Percentiles rank a stretch among this genome's conserved stretches.
phyloP scores from a whole-genome alignment of 306 rosid species.

The Prunus mira region DNA sequence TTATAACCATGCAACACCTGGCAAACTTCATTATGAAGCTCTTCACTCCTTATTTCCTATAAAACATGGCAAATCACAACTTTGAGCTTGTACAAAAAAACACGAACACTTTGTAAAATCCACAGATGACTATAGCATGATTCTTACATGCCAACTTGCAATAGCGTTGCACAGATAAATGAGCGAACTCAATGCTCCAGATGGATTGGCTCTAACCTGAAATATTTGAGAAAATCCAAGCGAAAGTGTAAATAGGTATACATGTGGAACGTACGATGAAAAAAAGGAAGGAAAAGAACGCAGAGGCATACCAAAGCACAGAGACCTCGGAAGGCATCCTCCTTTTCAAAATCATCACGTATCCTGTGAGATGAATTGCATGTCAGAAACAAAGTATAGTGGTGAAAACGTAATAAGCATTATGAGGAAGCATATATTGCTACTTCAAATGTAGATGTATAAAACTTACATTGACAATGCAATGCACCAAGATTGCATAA shows the following conservation, averaged over 20 bases:
- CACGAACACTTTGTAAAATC: background rate
- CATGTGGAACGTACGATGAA: background rate
- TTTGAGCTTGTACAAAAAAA: slow-evolving; percentile 24
- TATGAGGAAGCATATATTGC: background rate
- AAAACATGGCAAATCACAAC: slow-evolving; percentile 11
- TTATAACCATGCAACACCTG: slow-evolving; percentile 95
- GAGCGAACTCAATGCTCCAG: slow-evolving; percentile 85
- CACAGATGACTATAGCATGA: slow-evolving; percentile 7
- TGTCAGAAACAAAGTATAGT: slow-evolving; percentile 18
- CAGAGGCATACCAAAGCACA: slow-evolving; percentile 79
- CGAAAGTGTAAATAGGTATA: background rate
- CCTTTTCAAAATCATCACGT: slow-evolving; percentile 95
- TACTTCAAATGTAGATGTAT: background rate
- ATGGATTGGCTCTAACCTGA: slow-evolving; percentile 93
- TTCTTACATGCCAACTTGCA: slow-evolving; percentile 99
- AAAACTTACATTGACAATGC: slow-evolving; percentile 77
- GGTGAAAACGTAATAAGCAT: background rate
- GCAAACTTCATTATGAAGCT: slow-evolving; percentile 83
- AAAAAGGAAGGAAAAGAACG: background rate
- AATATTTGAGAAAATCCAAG: slow-evolving; percentile 23
- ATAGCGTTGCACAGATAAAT: slow-evolving; percentile 82
- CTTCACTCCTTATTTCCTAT: slow-evolving; percentile 95
- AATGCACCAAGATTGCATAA: slow-evolving; percentile 95
- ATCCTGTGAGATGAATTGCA: slow-evolving; percentile 55
- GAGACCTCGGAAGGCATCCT: slow-evolving; percentile 96